These are phyloP conservation scores for Coemansia sp. DNA, from an alignment of 192 early-diverging fungal species.

Conservation along the genomic window DNA sequence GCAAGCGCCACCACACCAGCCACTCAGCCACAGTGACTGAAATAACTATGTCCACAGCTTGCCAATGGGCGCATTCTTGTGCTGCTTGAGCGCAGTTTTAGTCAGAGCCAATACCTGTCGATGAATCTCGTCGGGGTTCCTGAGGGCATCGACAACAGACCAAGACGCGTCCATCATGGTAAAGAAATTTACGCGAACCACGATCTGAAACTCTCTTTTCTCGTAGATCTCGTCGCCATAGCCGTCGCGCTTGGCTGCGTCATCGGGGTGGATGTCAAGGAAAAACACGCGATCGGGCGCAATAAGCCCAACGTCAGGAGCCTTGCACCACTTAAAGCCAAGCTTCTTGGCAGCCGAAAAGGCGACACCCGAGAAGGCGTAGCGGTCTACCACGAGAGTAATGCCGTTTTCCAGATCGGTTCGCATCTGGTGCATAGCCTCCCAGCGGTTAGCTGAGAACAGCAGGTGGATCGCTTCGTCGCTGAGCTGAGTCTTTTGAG, in stretches of 20 bases:
- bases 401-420: constrained; percentile 63
- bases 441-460: constrained; percentile 97
- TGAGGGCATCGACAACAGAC: constrained; percentile 49
- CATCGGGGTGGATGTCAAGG: constrained; percentile 75
- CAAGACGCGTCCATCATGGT: constrained; percentile 58
- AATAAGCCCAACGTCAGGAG: constrained; percentile 79
- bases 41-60: constrained; percentile 31
- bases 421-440: constrained; percentile 69
- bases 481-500: constrained; percentile 64
- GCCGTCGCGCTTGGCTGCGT: constrained; percentile 75
- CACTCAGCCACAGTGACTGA: neutral
- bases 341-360: constrained; percentile 89
- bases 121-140: constrained; percentile 40
- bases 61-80: constrained; percentile 30
- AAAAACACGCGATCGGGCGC: constrained; percentile 88
- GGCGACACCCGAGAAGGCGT: constrained; percentile 93
- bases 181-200: constrained; percentile 70
- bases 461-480: constrained; percentile 87
- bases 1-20: neutral
- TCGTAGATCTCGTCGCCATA: constrained; percentile 95
- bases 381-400: constrained; percentile 87
- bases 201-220: constrained; percentile 76
- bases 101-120: constrained; percentile 36
- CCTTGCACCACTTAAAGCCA: constrained; percentile 85
- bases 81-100: constrained; percentile 30